A percentile compares a stretch with the other conserved stretches of the same genome.
phyloP scores from a whole-genome alignment of 805 yeast species.

The Limtongia smithiae region DNA sequence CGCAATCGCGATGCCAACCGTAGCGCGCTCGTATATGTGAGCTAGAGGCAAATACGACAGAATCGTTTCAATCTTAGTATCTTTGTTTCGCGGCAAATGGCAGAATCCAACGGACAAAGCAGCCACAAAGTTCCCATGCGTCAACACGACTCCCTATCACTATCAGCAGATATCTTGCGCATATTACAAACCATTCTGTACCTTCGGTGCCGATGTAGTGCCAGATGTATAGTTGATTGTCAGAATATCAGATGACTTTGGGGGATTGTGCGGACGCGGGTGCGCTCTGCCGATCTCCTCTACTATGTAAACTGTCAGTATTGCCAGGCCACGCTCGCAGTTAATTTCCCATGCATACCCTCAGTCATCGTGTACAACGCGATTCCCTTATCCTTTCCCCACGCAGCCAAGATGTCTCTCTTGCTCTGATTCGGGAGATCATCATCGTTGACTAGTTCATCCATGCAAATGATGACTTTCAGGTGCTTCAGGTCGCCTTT shows the following conservation, averaged over 20 bases:
- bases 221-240: constrained; percentile 74
- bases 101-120: constrained; percentile 41
- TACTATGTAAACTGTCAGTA: constrained; percentile 34
- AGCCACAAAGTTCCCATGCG: constrained; percentile 52
- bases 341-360: no score
- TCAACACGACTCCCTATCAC: constrained; percentile 51
- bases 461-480: constrained; percentile 56
- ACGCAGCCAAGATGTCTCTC: constrained; percentile 31
- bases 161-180: not conserved
- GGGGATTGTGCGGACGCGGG: constrained; percentile 48
- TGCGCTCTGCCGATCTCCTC: constrained; percentile 44
- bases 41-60: constrained; percentile 52
- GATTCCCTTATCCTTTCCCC: constrained; percentile 35
- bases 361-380: constrained; percentile 37
- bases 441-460: constrained; percentile 41
- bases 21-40: constrained; percentile 55
- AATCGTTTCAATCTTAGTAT: constrained; percentile 36
- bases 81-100: constrained; percentile 17
- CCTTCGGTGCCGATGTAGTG: constrained; percentile 68
- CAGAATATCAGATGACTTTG: constrained; percentile 51
- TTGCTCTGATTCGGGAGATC: constrained; percentile 33
- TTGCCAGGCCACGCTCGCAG: no score
- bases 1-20: constrained; percentile 44
- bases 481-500: constrained; percentile 43
- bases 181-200: not conserved